These are phyloP conservation scores for Butyriboletus loyo DNA, from an alignment of 768 basidiomycete genomes.

Conservation along the genomic window DNA sequence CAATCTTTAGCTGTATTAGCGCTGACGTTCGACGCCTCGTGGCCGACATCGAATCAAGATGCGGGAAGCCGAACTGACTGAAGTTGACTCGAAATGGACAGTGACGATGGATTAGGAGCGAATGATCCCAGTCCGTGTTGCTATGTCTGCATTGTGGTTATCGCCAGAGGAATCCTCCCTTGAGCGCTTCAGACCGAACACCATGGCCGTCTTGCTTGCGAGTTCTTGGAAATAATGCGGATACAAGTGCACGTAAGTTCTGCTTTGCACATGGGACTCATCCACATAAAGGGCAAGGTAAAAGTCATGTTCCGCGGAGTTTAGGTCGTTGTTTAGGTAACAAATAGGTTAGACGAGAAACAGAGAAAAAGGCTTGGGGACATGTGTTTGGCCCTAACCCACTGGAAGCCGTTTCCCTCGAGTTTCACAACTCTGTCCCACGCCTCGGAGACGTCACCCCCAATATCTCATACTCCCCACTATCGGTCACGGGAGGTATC, in stretches of 20 bases:
- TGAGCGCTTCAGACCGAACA: neutral
- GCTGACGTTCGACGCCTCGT: neutral
- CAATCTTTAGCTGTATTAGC: slow-evolving; percentile 6
- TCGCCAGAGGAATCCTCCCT: slow-evolving; percentile 8
- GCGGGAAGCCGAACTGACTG: neutral
- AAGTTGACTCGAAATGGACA: neutral
- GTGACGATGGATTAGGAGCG: neutral
- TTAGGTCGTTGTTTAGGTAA: too few relatives aligned
- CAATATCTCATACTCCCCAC: neutral
- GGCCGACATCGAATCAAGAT: slow-evolving; percentile 1
- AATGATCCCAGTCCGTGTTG: too few relatives aligned
- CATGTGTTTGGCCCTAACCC: neutral
- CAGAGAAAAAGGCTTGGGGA: neutral
- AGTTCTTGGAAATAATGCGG: neutral
- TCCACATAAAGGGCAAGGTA: neutral
- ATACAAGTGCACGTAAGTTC: neutral
- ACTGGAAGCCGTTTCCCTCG: neutral
- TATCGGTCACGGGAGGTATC: neutral
- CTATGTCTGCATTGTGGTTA: neutral
- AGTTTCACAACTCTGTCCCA: neutral
- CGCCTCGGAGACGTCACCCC: neutral
- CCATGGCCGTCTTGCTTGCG: neutral
- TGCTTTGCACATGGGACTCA: neutral
- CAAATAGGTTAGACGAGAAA: too few relatives aligned
- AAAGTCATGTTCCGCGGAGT: too few relatives aligned